A percentile compares a stretch with the other conserved stretches of the same genome.
These are phyloP conservation scores for Litsea cubeba DNA, from an alignment of 164 flowering plant species.

Conservation along the genomic window DNA sequence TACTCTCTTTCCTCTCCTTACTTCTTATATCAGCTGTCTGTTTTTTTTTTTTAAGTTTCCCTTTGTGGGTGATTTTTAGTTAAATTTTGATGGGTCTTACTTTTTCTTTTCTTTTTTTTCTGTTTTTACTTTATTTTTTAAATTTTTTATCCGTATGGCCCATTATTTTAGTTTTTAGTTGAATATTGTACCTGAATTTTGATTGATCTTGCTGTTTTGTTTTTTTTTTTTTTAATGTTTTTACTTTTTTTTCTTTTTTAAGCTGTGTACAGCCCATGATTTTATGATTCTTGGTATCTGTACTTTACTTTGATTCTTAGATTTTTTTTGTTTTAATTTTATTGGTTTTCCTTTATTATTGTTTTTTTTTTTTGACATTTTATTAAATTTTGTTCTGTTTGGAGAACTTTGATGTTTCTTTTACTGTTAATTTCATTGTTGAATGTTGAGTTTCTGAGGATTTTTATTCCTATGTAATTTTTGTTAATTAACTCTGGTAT, in stretches of 20 bases:
- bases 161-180: not conserved
- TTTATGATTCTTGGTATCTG: not conserved
- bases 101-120: not conserved
- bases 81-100: not conserved
- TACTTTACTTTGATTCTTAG: too few relatives aligned
- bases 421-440: too few relatives aligned
- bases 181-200: not conserved
- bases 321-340: too few relatives aligned
- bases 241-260: not conserved
- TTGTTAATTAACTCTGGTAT: too few relatives aligned
- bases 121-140: not conserved
- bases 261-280: not conserved
- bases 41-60: not conserved
- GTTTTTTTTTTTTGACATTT: too few relatives aligned
- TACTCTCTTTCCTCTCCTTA: not conserved
- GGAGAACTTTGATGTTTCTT: too few relatives aligned
- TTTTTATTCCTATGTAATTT: too few relatives aligned
- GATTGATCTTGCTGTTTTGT: not conserved
- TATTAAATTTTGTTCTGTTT: too few relatives aligned
- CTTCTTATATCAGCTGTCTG: not conserved
- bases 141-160: not conserved
- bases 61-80: not conserved
- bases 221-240: not conserved
- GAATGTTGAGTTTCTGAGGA: too few relatives aligned
- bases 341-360: not conserved